These are phyloP conservation scores for Penicillium macrosclerotiorum DNA, from an alignment of 495 filamentous ascomycete genomes.

Conservation along the genomic window DNA sequence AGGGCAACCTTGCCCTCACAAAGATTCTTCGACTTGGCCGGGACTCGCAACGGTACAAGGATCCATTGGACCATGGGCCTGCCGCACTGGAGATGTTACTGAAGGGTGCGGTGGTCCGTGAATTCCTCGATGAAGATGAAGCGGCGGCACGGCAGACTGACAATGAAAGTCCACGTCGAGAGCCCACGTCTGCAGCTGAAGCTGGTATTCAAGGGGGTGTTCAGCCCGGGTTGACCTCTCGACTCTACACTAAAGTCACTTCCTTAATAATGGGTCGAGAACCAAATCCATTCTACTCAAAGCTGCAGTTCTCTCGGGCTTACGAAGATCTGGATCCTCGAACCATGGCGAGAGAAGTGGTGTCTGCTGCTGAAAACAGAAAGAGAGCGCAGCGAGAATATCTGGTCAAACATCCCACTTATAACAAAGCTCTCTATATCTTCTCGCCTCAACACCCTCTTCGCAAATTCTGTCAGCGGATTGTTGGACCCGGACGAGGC, in stretches of 20 bases:
- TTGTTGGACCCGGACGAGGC: constrained; percentile 90
- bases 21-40: constrained; percentile 82
- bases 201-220: constrained; percentile 31
- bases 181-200: constrained; percentile 18
- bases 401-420: constrained; percentile 78
- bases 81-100: constrained; percentile 92
- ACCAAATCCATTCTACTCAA: constrained; percentile 94
- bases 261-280: constrained; percentile 60
- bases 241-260: constrained; percentile 54
- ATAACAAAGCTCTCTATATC: constrained; percentile 89
- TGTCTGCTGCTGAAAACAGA: constrained; percentile 75
- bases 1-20: constrained; percentile 78
- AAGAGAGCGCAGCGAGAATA: constrained; percentile 90
- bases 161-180: constrained; percentile 24
- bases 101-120: constrained; percentile 89
- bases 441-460: constrained; percentile 76
- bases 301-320: constrained; percentile 65
- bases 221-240: constrained; percentile 54
- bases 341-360: constrained; percentile 84
- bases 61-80: constrained; percentile 83
- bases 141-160: constrained; percentile 28
- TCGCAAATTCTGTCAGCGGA: constrained; percentile 78
- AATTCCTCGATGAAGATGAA: constrained; percentile 82
- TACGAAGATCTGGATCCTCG: constrained; percentile 79
- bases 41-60: constrained; percentile 59